Conservation (phyloP, 805 yeast species). For the Pichia cephalocereana region DNA sequence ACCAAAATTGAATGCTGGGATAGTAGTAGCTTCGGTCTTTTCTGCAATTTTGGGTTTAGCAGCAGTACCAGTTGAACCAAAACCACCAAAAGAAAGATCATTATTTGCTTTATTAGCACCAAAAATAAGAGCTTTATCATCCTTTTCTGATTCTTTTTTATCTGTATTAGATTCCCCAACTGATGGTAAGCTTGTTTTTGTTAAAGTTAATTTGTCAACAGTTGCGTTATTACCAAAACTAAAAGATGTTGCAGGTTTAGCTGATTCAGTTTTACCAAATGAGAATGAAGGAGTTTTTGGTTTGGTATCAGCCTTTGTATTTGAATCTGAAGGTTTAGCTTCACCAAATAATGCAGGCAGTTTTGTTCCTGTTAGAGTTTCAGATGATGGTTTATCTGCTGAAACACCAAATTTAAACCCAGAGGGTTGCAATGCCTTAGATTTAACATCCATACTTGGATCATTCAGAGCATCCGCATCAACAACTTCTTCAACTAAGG, state of each 20-base stretch:
- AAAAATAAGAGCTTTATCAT: too few relatives aligned
- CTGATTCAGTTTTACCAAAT: neutral
- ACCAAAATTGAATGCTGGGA: too few relatives aligned
- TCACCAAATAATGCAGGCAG: neutral
- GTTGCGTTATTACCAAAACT: neutral
- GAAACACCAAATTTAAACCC: neutral
- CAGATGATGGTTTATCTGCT: neutral
- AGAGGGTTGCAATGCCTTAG: neutral
- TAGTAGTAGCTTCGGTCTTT: too few relatives aligned
- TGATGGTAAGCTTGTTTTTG: neutral
- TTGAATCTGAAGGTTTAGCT: too few relatives aligned
- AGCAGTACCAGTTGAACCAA: too few relatives aligned
- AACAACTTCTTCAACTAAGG: neutral
- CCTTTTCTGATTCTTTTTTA: too few relatives aligned
- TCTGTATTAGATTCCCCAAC: too few relatives aligned
- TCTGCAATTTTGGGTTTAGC: too few relatives aligned
- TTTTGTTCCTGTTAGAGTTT: neutral
- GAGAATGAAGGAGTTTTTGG: neutral
- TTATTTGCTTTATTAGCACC: too few relatives aligned
- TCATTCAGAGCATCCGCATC: constrained; percentile 1
- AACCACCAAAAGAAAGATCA: too few relatives aligned
- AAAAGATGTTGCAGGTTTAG: neutral
- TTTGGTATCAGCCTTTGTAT: neutral
- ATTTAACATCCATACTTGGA: neutral
- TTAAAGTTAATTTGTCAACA: neutral